Conservation (phyloP, 805 yeast genomes). For the Sugiyamaella smithiae region DNA sequence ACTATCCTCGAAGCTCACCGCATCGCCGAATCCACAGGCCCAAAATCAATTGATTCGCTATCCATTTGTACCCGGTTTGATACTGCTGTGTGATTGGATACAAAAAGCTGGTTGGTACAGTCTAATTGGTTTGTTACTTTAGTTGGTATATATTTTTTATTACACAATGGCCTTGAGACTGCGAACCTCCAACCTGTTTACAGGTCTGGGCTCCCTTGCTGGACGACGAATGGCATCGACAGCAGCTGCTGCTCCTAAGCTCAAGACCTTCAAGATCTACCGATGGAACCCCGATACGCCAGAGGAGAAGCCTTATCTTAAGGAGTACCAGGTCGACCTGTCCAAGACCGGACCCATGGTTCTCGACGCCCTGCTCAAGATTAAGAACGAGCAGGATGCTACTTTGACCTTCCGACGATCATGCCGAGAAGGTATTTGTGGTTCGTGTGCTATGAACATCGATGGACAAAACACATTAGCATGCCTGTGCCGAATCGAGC, state of each 20-base stretch:
- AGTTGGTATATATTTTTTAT: no score
- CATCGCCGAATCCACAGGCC: no score
- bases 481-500: slow-evolving; percentile 90
- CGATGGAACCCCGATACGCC: slow-evolving; percentile 99
- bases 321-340: slow-evolving; percentile 79
- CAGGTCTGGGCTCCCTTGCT: neutral
- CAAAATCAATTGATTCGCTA: no score
- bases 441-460: slow-evolving; percentile 99
- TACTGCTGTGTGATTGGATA: no score
- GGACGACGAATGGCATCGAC: slow-evolving; percentile 31
- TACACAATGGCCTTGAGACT: no score
- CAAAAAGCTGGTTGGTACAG: no score
- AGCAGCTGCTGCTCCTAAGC: slow-evolving; percentile 53
- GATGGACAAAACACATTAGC: slow-evolving; percentile 97
- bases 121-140: no score
- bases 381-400: slow-evolving; percentile 95
- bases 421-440: slow-evolving; percentile 99
- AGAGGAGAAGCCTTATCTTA: slow-evolving; percentile 82
- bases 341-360: slow-evolving; percentile 97
- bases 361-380: slow-evolving; percentile 88
- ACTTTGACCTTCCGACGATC: slow-evolving; percentile 96
- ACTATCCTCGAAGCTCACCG: no score
- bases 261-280: slow-evolving; percentile 87
- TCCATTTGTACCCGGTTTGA: no score
- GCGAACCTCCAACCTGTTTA: neutral